phyloP scores from a whole-genome alignment of 768 basidiomycete genomes.

The Trametes elegans region DNA sequence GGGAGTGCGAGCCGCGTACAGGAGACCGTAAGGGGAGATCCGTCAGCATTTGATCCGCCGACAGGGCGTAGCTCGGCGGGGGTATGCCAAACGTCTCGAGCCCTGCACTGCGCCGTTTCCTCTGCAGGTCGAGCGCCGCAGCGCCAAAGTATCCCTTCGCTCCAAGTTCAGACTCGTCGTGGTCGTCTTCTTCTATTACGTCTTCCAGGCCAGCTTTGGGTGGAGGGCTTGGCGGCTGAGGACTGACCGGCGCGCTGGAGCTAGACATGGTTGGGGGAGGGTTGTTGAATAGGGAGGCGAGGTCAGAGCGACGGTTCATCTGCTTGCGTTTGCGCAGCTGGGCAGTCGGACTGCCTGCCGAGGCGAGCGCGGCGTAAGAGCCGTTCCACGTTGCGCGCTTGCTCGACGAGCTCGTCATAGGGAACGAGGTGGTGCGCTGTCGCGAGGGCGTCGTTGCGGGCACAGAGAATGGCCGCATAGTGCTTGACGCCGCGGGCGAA shows the following conservation, averaged over 20 bases:
- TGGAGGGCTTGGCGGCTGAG: conserved; percentile 14
- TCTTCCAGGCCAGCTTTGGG: conserved; percentile 27
- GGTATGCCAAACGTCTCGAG: conserved; percentile 48
- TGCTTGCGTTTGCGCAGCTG: conserved; percentile 40
- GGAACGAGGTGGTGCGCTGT: conserved; percentile 27
- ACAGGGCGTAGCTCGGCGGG: conserved; percentile 23
- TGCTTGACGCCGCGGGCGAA: conserved; percentile 19
- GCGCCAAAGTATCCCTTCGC: conserved; percentile 50
- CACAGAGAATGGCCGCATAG: conserved; percentile 44
- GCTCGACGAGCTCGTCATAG: conserved; percentile 24
- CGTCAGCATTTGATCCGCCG: not conserved
- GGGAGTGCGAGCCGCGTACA: not conserved
- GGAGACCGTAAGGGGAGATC: conserved; percentile 15
- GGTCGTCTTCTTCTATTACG: conserved; percentile 41
- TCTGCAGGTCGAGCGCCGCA: conserved; percentile 59
- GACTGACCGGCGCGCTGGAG: conserved; percentile 43
- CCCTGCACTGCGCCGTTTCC: conserved; percentile 49
- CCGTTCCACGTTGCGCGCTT: conserved; percentile 81
- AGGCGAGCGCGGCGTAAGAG: conserved; percentile 52
- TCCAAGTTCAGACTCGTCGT: conserved; percentile 7
- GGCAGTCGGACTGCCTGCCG: conserved; percentile 45
- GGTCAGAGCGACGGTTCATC: conserved; percentile 55
- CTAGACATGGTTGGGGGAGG: conserved; percentile 24
- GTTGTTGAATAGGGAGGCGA: conserved; percentile 48
- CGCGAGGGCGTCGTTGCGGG: conserved; percentile 16